Evolutionary conservation across 23 red algal genomes (phyloP).

Genomic region (Gracilariopsis chorda): DNA sequence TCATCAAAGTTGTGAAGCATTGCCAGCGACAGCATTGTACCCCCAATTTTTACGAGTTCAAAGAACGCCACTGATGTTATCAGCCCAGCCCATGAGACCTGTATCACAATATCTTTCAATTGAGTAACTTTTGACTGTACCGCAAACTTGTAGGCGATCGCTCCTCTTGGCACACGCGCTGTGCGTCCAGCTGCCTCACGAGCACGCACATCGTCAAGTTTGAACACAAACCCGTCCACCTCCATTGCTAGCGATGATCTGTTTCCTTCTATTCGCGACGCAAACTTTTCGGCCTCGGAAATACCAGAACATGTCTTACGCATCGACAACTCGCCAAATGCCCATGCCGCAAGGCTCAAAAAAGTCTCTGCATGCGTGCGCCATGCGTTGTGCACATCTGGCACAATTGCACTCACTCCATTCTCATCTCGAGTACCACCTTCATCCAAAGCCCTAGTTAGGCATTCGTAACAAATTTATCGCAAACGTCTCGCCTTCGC

Average conservation of each 20-base stretch:
- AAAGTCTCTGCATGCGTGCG: slow-evolving; percentile 42
- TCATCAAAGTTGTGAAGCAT: slow-evolving; percentile 86
- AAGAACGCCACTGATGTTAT: slow-evolving; percentile 85
- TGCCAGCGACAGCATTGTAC: slow-evolving; percentile 61
- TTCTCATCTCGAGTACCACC: neutral
- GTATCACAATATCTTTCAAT: slow-evolving; percentile 57
- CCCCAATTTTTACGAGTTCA: slow-evolving; percentile 50
- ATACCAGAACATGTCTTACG: neutral
- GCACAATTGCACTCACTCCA: neutral
- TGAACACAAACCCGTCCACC: slow-evolving; percentile 72
- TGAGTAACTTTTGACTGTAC: slow-evolving; percentile 30
- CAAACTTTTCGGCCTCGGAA: slow-evolving; percentile 29
- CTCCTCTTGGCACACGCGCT: slow-evolving; percentile 55
- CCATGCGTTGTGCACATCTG: neutral
- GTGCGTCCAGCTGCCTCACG: slow-evolving; percentile 50
- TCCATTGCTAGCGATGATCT: slow-evolving; percentile 31
- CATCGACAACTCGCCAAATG: slow-evolving; percentile 54
- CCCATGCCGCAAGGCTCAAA: slow-evolving; percentile 24
- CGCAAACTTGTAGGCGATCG: slow-evolving; percentile 74
- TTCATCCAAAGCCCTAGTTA: neutral
- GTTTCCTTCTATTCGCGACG: slow-evolving; percentile 33
- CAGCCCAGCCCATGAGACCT: slow-evolving; percentile 70
- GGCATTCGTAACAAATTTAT: slow-evolving; percentile 77
- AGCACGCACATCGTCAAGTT: slow-evolving; percentile 45
- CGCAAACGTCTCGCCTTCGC: slow-evolving; percentile 37